Conservation (phyloP, 2,329 filamentous ascomycete genomes). For the Pseudocercospora eumusae region DNA sequence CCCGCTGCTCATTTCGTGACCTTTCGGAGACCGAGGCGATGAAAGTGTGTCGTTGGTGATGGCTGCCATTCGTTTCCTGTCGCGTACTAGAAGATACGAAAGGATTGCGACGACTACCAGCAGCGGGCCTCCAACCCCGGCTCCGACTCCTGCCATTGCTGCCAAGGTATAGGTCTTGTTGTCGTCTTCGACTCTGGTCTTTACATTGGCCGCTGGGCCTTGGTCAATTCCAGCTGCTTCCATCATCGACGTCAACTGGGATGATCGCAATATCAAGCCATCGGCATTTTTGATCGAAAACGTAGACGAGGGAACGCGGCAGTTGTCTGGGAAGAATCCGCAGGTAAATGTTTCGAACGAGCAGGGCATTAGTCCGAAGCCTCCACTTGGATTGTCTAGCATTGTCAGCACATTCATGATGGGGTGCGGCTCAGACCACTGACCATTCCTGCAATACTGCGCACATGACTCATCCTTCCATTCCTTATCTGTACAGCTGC, state of each 20-base stretch:
- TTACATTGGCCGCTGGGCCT: slow-evolving; percentile 1
- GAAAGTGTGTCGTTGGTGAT: background rate
- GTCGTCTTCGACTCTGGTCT: background rate
- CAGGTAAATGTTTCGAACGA: slow-evolving; percentile 17
- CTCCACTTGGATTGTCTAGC: background rate
- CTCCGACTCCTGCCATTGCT: slow-evolving; percentile 19
- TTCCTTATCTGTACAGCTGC: slow-evolving; percentile 23
- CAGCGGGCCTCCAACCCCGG: slow-evolving; percentile 19
- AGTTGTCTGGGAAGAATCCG: slow-evolving; percentile 19
- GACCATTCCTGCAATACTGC: slow-evolving; percentile 25
- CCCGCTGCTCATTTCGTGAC: slow-evolving; percentile 2
- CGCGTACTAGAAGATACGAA: slow-evolving; percentile 48
- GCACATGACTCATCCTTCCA: slow-evolving; percentile 21
- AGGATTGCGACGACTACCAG: slow-evolving; percentile 14
- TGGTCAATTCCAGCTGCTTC: slow-evolving; percentile 14
- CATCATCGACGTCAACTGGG: slow-evolving; percentile 17
- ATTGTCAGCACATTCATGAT: slow-evolving; percentile 6
- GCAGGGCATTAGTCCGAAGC: slow-evolving; percentile 14
- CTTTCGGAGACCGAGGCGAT: background rate
- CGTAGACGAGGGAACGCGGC: slow-evolving; percentile 5
- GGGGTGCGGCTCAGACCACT: background rate
- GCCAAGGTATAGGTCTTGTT: slow-evolving; percentile 12
- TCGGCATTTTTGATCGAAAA: slow-evolving; percentile 13
- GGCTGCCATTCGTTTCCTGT: slow-evolving; percentile 60
- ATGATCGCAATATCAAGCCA: slow-evolving; percentile 12